A percentile compares a stretch with the other conserved stretches of the same genome.
phyloP scores from a whole-genome alignment of 1,284 basidiomycete genomes.

The Heliocybe sulcata region DNA sequence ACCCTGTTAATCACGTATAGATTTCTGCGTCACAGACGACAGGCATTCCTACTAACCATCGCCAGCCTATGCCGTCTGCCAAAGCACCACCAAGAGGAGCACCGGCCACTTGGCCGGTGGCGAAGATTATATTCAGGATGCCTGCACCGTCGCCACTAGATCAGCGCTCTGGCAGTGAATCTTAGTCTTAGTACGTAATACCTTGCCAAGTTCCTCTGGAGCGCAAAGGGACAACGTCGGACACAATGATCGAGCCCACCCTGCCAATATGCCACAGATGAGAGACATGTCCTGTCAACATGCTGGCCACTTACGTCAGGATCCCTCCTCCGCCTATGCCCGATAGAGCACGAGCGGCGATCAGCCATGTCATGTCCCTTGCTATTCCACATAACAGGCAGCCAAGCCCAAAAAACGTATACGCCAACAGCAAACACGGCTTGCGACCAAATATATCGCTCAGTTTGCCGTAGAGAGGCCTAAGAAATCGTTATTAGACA shows the following conservation, averaged over 20 bases:
- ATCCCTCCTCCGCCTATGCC: conserved; percentile 57
- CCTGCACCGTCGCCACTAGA: background rate
- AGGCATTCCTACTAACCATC: conserved; percentile 28
- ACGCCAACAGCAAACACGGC: conserved; percentile 47
- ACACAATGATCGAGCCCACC: conserved; percentile 54
- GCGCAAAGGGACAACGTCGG: conserved; percentile 52
- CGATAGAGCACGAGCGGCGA: conserved; percentile 44
- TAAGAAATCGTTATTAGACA: too few relatives aligned
- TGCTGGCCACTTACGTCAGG: conserved; percentile 39
- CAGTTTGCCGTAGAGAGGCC: conserved; percentile 53
- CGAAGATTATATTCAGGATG: conserved; percentile 49
- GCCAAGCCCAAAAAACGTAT: conserved; percentile 48
- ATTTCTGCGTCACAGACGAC: background rate
- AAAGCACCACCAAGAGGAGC: conserved; percentile 54
- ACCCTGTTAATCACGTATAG: conserved; percentile 13
- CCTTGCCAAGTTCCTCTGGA: conserved; percentile 60
- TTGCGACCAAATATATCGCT: conserved; percentile 64
- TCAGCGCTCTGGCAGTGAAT: background rate
- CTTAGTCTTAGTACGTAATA: background rate
- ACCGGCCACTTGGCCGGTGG: conserved; percentile 44
- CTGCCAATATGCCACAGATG: conserved; percentile 22
- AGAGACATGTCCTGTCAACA: background rate
- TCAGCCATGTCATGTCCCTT: conserved; percentile 45
- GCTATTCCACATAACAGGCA: conserved; percentile 47
- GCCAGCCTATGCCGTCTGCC: conserved; percentile 56